Conservation (phyloP, 345 rosid species). For the Theobroma cacao region DNA sequence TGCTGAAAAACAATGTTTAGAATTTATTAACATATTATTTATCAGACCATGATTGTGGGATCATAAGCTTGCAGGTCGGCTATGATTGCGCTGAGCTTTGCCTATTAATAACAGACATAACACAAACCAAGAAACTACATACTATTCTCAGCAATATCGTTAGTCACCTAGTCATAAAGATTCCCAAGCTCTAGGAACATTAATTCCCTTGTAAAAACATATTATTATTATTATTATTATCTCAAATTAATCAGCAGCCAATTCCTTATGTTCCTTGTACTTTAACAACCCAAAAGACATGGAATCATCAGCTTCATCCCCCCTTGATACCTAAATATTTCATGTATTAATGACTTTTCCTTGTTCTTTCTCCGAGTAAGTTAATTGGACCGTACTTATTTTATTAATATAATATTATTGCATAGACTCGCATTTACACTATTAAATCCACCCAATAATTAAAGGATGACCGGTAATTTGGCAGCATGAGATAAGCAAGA, state of each 20-base stretch:
- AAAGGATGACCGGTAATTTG: not conserved
- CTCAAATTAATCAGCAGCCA: constrained; percentile 16
- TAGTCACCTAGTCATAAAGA: constrained; percentile 12
- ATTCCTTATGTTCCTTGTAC: constrained; percentile 31
- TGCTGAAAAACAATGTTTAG: not conserved
- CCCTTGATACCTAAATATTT: not conserved
- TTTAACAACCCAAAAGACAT: constrained; percentile 16
- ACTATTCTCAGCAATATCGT: not conserved
- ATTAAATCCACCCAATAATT: not conserved
- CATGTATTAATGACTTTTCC: constrained; percentile 12
- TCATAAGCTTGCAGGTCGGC: constrained; percentile 66
- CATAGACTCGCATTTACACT: not conserved
- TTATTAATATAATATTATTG: not conserved
- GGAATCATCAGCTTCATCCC: constrained; percentile 1
- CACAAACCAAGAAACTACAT: constrained; percentile 40
- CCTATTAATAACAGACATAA: constrained; percentile 53
- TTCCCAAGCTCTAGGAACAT: constrained; percentile 38
- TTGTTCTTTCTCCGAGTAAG: constrained; percentile 11
- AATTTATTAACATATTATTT: constrained; percentile 14
- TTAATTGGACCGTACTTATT: constrained; percentile 8
- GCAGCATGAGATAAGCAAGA: not conserved
- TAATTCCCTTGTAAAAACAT: constrained; percentile 25
- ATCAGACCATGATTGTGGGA: constrained; percentile 53
- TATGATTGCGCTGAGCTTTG: constrained; percentile 61
- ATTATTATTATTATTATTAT: not conserved